Evolutionary conservation across 2,329 filamentous ascomycete genomes (phyloP), one percentile per base, ranked within the genome.

Genomic region (Geosmithia flava): DNA sequence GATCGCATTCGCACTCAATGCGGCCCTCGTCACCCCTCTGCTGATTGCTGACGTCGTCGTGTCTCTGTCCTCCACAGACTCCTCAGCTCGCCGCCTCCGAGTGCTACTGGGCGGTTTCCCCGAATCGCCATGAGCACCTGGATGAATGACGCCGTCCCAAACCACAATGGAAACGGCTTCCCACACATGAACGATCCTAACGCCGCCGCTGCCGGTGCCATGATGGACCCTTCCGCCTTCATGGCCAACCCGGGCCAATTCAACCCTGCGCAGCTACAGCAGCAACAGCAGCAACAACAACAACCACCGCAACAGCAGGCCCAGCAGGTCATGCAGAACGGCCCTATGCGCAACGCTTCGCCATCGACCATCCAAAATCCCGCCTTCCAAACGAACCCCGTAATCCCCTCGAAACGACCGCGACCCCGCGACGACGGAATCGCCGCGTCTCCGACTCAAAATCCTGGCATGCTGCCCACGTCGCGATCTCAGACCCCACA

Each of bases 401-500:
- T 95, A 59, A 83, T 95, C 55, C 91, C 91, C 50, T 91, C 90
- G 20, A 98, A 97, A 69, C 81, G 93, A 59, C 78, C 86, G 48
- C 79, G 87, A 44, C 84, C 85, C 47, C 74, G 80, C 61, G 88
- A 95, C 67, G 90, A 96, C 65, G 90, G 83, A 60, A 76, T 93
- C 59, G 83, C 82, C 55, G 83, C 85, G 62, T 94, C 89, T 30
- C 89, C 91, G 47, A 78, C 83, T 59, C 85, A 83, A 60, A 81
- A 83, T 49, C 78, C 83, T 5, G 80, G 79, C 54, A 85, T 85
- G 68, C 67, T 88, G 29, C 85, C 87, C 45, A 81, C 80, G 20
- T 94, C 91, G 67, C 87, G 91, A 66, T 91, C 91, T 57, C 90
- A 95, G 62, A 97, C 91, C 29, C 91, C 91, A 33, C 86, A 48